Conservation (phyloP, 2,329 filamentous ascomycete species). For the Hypoxylon sp. region DNA sequence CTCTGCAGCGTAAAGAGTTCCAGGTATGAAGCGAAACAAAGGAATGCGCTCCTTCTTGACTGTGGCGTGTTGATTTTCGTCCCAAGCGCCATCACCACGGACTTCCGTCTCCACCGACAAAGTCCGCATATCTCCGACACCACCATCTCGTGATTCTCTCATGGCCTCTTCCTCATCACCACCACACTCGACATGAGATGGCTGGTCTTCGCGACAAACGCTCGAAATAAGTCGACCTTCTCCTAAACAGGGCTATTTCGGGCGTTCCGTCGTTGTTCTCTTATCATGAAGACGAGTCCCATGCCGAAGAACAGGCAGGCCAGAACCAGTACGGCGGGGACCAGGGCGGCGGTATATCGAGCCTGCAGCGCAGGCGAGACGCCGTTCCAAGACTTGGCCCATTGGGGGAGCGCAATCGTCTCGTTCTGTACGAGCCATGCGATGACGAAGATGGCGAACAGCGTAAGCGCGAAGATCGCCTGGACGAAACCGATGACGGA, state of each 20-base stretch:
- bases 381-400: conserved; percentile 32
- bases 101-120: background rate
- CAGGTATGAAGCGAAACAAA: too few species aligned
- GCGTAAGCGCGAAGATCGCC: conserved; percentile 18
- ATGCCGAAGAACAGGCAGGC: conserved; percentile 22
- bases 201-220: too few species aligned
- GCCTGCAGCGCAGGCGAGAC: conserved; percentile 15
- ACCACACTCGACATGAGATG: too few species aligned
- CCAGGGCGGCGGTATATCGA: conserved; percentile 26
- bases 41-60: too few species aligned
- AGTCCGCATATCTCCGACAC: background rate
- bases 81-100: conserved; percentile 2
- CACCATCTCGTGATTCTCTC: too few species aligned
- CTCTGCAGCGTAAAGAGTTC: too few species aligned
- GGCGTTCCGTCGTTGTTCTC: conserved; percentile 14
- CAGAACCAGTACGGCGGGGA: conserved; percentile 23
- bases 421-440: conserved; percentile 25
- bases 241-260: conserved; percentile 7
- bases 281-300: conserved; percentile 23
- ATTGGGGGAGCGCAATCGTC: conserved; percentile 24
- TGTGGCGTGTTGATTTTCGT: too few species aligned
- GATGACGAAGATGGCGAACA: conserved; percentile 32
- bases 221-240: too few species aligned
- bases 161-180: background rate
- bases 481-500: conserved; percentile 21